A percentile compares a stretch with the other conserved stretches of the same genome.
Evolutionary conservation across 768 basidiomycete species (phyloP).

Genomic region (Auricularia sp.): DNA sequence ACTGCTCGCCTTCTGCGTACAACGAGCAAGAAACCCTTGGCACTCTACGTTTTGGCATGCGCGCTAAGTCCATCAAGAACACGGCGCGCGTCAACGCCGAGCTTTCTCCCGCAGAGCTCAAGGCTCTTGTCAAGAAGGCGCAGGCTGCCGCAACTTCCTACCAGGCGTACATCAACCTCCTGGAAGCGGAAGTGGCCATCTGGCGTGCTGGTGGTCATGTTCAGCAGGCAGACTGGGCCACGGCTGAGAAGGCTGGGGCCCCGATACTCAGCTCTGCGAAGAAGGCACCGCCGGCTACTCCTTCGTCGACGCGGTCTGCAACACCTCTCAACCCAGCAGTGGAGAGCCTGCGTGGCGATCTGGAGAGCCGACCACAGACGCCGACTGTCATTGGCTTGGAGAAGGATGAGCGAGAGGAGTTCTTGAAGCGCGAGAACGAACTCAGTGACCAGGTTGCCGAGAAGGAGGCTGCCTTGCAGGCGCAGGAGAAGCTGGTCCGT

Average conservation of each 20-base stretch:
- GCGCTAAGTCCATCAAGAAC: constrained; percentile 99
- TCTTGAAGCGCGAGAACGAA: constrained; percentile 93
- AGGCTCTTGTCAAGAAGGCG: constrained; percentile 81
- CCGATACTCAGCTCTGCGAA: constrained; percentile 24
- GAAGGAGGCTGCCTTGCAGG: constrained; percentile 70
- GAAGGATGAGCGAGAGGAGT: constrained; percentile 96
- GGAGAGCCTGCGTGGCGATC: constrained; percentile 59
- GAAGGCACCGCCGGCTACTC: constrained; percentile 44
- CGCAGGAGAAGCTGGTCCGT: constrained; percentile 77
- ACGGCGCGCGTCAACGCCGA: constrained; percentile 97
- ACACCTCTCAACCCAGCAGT: constrained; percentile 69
- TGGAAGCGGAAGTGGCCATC: constrained; percentile 83
- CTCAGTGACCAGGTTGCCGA: constrained; percentile 88
- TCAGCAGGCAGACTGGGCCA: constrained; percentile 74
- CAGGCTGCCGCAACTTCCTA: constrained; percentile 75
- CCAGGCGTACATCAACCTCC: constrained; percentile 75
- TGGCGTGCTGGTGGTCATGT: constrained; percentile 87
- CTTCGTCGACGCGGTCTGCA: constrained; percentile 53
- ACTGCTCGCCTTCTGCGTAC: constrained; percentile 95
- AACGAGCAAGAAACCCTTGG: constrained; percentile 95
- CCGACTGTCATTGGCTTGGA: constrained; percentile 82
- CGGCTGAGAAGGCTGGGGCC: constrained; percentile 47
- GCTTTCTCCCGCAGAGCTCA: constrained; percentile 91
- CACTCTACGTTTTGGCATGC: constrained; percentile 98
- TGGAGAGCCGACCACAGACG: constrained; percentile 84